Base-by-base conservation (phyloP, 768 basidiomycete species). In the Pholiota conissans region DNA sequence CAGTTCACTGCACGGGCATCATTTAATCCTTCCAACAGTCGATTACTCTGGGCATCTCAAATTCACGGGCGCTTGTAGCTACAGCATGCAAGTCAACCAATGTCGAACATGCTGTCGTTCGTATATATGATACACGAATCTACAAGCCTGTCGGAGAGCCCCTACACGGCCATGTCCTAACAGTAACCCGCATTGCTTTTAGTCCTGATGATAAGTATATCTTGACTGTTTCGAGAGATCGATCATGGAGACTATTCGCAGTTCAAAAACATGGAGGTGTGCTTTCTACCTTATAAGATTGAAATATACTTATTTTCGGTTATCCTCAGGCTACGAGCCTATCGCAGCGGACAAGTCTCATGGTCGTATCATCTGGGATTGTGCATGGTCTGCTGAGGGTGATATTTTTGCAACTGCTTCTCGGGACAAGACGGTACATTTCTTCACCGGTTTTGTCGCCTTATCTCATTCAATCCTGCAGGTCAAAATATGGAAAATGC, bases 301-400 rank as follows among this genome's bases (percentile, higher is more conserved):
- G 3, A 24, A 24, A 18, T n/a, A 39, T n/a, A 1, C 37, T 39
- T 47, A 11, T 11, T 9, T 10, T n/a, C 18, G 55, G 37, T 30
- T 28, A n/a, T 52, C n/a, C 27, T 20, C 56, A 83, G 92, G 83
- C 1, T 95, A 85, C 68, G 61, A 76, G 7, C 84, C 87, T 2
- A 65, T 87, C 20, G 83, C 84, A 4, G 80, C 83, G 14, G 85
- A 94, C 56, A 96, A 92, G 73, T 86, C 92, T 0, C 97, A 98
- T 71, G 82, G 83, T 1, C 83, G 97, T 35, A 97, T 99, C 65
- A 90, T 99, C 32, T 95, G 97, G 94, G 97, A 98, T 69, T 92
- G 91, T 65, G 84, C 86, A 13, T 99, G 95, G 94, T 80, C 90
- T 1, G 66, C 74, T 1, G 87, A 92, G 62, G 85, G 86, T 6